Evolutionary conservation across 495 filamentous ascomycete species (phyloP), one percentile per base, ranked within the genome.

Genomic region (Neurospora sublineolata): DNA sequence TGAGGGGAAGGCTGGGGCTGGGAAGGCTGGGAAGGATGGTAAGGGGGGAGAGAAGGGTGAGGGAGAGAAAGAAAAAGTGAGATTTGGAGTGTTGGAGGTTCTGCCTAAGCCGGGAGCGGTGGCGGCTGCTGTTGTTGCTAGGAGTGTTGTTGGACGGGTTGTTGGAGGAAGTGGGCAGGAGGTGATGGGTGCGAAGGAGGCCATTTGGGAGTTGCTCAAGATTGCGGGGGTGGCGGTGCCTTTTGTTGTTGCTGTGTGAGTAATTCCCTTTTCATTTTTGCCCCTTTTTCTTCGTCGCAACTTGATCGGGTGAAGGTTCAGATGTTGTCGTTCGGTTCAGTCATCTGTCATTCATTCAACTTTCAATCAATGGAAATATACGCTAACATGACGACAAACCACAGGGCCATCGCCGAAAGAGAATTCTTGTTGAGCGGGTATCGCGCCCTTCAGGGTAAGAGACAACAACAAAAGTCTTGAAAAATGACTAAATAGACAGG

Each of bases 171-270:
- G 74, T 81, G n/a, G n/a, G n/a, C 41, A 76, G 77, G 36, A 23
- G 37, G 64, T 41, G n/a, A 16, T 46, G 3, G 52, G 73, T 69
- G 60, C 78, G 72, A 67, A 71, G 78, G 70, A 77, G 75, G 70
- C 78, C 73, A 52, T 87, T 1, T 75, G 79, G 30, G 86, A 88
- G 70, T 68, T 91, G 30, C 72, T 89, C 23, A 82, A 82, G 72
- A 80, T 86, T 44, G 86, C 84, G 14, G 80, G 69, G 3, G 81
- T 88, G 33, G 87, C 86, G 36, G 81, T 83, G 52, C 80, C 81
- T 10, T 89, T 91, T 77, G 79, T 84, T 9, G 72, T 86, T 38
- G 71, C 87, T 6, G 77, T 94, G 89, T 92, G 79, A 88, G 90
- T 88, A 41, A 12, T 69, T 46, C 41, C 39, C 52, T 36, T 39